These are phyloP conservation scores for Fragilaria crotonensis DNA, from an alignment of 108 stramenopile genomes.

Conservation along the genomic window DNA sequence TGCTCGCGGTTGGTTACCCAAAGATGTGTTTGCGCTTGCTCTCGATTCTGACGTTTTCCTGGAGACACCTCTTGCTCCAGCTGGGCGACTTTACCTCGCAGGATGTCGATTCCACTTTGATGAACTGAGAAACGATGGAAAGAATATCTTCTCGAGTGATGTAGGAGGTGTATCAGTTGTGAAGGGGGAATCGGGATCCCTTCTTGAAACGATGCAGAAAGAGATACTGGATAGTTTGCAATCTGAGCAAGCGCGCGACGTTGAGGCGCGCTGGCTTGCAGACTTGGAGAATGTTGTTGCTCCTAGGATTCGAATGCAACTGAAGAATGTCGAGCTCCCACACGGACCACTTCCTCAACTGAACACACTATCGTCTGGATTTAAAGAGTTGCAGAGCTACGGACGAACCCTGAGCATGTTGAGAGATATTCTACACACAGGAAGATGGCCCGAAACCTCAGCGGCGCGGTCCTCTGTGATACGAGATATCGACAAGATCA, in stretches of 20 bases:
- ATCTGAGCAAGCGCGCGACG: neutral
- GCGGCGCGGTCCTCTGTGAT: conserved; percentile 54
- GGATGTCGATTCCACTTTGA: conserved; percentile 59
- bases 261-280: conserved; percentile 30
- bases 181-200: neutral
- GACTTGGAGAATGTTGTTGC: conserved; percentile 21
- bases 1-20: conserved; percentile 56
- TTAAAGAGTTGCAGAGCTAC: neutral
- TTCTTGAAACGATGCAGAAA: neutral
- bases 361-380: neutral
- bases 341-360: neutral
- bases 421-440: conserved; percentile 23
- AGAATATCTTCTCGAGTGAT: conserved; percentile 16
- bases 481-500: conserved; percentile 4
- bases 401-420: conserved; percentile 14
- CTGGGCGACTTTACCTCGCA: conserved; percentile 35
- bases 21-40: conserved; percentile 35
- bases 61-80: conserved; percentile 38
- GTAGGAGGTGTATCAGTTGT: neutral
- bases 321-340: neutral
- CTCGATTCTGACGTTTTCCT: conserved; percentile 28
- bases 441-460: conserved; percentile 66
- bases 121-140: conserved; percentile 29
- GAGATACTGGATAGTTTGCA: neutral
- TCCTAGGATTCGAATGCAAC: conserved; percentile 11